Conservation (phyloP, 306 rosid genomes). For the Lupinus albus region DNA sequence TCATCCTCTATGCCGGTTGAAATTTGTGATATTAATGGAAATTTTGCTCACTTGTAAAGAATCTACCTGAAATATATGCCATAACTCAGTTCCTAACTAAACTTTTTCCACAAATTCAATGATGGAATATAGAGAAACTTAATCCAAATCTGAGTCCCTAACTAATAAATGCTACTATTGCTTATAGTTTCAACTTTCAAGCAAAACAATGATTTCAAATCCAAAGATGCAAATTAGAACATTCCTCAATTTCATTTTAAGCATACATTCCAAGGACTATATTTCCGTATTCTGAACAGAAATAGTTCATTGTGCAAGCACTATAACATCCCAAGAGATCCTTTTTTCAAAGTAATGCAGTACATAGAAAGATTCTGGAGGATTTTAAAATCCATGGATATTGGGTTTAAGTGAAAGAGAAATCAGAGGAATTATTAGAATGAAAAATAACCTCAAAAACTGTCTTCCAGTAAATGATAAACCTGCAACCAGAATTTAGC, state of each 20-base stretch:
- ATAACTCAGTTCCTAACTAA: slow-evolving; percentile 35
- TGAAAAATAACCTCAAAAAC: slow-evolving; percentile 43
- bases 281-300: slow-evolving; percentile 6
- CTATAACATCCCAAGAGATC: slow-evolving; percentile 30
- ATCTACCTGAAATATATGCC: slow-evolving; percentile 44
- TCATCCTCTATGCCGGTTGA: slow-evolving; percentile 57
- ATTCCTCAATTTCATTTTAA: slow-evolving; percentile 1
- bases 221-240: slow-evolving; percentile 30
- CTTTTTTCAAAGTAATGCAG: slow-evolving; percentile 31
- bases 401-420: slow-evolving; percentile 38
- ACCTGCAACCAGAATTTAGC: slow-evolving; percentile 41
- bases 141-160: slow-evolving; percentile 1
- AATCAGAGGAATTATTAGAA: slow-evolving; percentile 19
- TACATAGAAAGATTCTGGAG: slow-evolving; percentile 24
- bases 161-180: background rate
- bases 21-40: slow-evolving; percentile 26
- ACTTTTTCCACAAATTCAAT: background rate
- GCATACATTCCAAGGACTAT: background rate
- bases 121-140: background rate
- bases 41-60: slow-evolving; percentile 31
- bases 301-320: slow-evolving; percentile 4
- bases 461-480: slow-evolving; percentile 39
- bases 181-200: slow-evolving; percentile 14
- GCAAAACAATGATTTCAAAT: slow-evolving; percentile 21
- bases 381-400: slow-evolving; percentile 12